Base-by-base conservation (phyloP, 345 rosid genomes). In the Cardamine resedifolia region DNA sequence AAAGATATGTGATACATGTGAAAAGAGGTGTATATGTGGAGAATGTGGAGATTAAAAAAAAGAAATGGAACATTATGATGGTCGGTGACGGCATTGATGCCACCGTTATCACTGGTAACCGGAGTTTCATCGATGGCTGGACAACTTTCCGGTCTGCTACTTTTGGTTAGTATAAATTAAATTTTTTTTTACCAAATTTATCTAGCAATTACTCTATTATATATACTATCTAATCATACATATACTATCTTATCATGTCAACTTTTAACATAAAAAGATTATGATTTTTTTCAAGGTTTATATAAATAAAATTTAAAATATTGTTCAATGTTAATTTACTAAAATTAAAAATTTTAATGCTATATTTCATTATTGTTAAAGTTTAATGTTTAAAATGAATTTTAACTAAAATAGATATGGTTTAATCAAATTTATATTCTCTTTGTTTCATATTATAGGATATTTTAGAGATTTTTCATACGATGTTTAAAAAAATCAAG, bases 71-170 rank as follows among this genome's bases (percentile, higher is more conserved):
- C 55, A 70, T 93, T 61, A 82, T 91, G 87, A 81, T 90, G 83
- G 47, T 90, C 6, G 96, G 98, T 16, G 97, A 89, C 9, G 98
- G 97, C 8, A 82, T 83, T 24, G 75, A 81, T 28, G 81, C 61
- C 18, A 89, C 98, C 0, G 75, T 90, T 18, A 84, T 93, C 12
- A 80, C 96, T 8, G 88, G 90, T 58, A 82, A 73, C 36, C 79
- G 97, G 64, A 93, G 57, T 57, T 85, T 66, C 12, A 30, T 58
- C 6, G 96, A 87, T 21, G 96, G 97, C 0, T 93, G 97, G 97
- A 90, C 98, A 26, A 93, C 98, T 7, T 93, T 88, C 73, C 79
- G 96, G 61, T 83, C 96, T 5, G 97, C 98, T 45, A 93, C 96
- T 14, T 87, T 93, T 14, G 98, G 98, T 93, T n/a, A 62, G 81